Evolutionary conservation across 2,329 filamentous ascomycete genomes (phyloP).

Genomic region (Trichoderma guizhouense): DNA sequence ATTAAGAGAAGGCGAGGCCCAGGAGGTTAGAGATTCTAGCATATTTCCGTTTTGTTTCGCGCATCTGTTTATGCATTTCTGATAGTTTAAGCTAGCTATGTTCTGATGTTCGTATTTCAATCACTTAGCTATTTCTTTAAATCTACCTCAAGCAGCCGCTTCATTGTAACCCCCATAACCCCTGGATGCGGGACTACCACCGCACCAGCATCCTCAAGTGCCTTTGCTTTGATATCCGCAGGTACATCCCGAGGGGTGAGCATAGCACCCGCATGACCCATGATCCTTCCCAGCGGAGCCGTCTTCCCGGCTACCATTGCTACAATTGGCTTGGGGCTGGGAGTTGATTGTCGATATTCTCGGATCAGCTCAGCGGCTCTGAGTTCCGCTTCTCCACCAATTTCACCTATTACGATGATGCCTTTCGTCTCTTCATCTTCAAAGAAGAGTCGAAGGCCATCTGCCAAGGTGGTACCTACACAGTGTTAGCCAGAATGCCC

Average conservation of each 20-base stretch:
- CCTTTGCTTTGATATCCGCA: conserved; percentile 33
- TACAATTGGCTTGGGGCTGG: conserved; percentile 61
- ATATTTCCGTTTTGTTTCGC: background rate
- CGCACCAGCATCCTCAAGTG: conserved; percentile 35
- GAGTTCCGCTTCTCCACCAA: conserved; percentile 67
- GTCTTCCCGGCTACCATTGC: conserved; percentile 64
- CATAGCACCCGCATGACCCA: conserved; percentile 72
- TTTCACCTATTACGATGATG: conserved; percentile 69
- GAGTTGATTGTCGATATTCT: conserved; percentile 55
- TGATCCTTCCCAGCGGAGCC: conserved; percentile 58
- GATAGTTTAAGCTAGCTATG: background rate
- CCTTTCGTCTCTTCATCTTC: conserved; percentile 65
- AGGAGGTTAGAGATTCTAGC: background rate
- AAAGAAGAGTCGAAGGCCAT: conserved; percentile 66
- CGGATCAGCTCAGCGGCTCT: conserved; percentile 69
- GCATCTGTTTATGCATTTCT: background rate
- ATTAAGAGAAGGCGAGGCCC: conserved; percentile 11
- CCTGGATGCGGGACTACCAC: conserved; percentile 39
- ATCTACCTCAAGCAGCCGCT: conserved; percentile 26
- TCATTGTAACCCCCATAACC: conserved; percentile 37
- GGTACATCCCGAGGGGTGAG: conserved; percentile 30
- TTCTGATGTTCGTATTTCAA: background rate
- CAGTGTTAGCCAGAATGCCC: background rate
- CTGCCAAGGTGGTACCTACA: conserved; percentile 62
- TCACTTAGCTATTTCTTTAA: background rate